Evolutionary conservation across 225 moss, liverwort and hornwort genomes (phyloP).

Genomic region (Asterella californica): DNA sequence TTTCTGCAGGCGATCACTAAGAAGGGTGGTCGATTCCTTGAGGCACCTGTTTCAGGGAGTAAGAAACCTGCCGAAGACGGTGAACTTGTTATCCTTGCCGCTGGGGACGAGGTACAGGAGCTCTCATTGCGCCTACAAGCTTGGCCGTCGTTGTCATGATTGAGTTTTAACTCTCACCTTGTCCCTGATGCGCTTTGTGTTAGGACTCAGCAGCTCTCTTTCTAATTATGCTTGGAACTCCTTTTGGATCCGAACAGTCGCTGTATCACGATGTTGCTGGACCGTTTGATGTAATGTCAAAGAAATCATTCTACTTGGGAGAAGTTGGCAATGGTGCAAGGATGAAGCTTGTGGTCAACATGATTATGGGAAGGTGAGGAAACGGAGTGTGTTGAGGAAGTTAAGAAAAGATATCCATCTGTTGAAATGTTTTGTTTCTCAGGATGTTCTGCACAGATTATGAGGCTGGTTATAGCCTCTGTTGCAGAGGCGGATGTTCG

Average conservation of each 20-base stretch:
- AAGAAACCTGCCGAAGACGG: conserved; percentile 84
- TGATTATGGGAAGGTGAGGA: conserved; percentile 97
- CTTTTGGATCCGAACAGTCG: conserved; percentile 44
- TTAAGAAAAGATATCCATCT: neutral
- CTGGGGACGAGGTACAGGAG: conserved; percentile 70
- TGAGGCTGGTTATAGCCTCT: neutral
- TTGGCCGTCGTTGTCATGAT: neutral
- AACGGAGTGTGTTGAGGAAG: neutral
- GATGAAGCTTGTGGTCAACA: conserved; percentile 92
- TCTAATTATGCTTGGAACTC: neutral
- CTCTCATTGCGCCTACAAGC: neutral
- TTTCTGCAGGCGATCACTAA: conserved; percentile 57
- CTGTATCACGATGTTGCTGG: conserved; percentile 64
- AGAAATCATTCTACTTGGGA: conserved; percentile 75
- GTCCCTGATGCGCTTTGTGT: neutral
- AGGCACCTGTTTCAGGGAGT: conserved; percentile 94
- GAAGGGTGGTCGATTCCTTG: conserved; percentile 82
- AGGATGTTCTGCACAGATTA: neutral
- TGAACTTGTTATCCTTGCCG: conserved; percentile 72
- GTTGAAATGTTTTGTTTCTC: neutral
- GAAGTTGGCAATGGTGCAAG: conserved; percentile 79
- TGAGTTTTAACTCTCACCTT: neutral
- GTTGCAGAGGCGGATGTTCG: neutral
- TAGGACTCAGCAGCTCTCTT: no score
- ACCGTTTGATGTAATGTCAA: conserved; percentile 83